Evolutionary conservation across 2,329 filamentous ascomycete species (phyloP), one percentile per base, ranked within the genome.

Genomic region (Fulvia fulva): DNA sequence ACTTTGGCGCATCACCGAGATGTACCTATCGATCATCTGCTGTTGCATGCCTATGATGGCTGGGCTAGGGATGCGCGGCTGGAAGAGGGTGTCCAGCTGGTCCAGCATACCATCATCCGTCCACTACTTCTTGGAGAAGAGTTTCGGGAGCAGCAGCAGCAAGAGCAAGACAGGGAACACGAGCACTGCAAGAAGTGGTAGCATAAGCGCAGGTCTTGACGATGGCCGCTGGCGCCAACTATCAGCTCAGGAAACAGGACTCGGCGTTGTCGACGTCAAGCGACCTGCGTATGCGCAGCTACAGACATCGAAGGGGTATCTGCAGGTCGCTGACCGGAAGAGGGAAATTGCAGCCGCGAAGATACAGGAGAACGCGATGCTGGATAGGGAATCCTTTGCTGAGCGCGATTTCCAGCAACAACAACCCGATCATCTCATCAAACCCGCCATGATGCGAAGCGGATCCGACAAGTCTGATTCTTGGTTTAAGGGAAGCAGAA

Each of bases 41-140:
- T 58, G 56, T 43, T 58, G 56, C 30, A 50, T 55, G 51, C 56
- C 56, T 11, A 58, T 58, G 56, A 51, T 58, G 51, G 43, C 56
- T 7, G 56, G 56, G n/a, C 45, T 58, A 9, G 52, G 51, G 25
- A 43, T 49, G n/a, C 32, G 56, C 2, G 30, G 30, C 30, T 52
- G 55, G 21, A 45, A 51, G 3, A 32, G 51, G 4, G 56, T 21
- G 5, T 7, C 12, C 32, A 43, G 32, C 12, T 25, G 50, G 50
- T 11, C 50, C 23, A 52, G 28, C 14, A 19, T 52, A 9, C 26
- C 26, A 25, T 28, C n/a, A 11, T 28, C 23, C 16, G 16, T 32
- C 25, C 26, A 28, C 23, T 21, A 9, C 12, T 32, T 50, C 4
- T 21, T 25, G 47, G 47, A 16, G 12, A 50, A 50, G 47, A 50